Conservation (phyloP, 768 basidiomycete genomes). For the Chalciporus sphaerocephalus region DNA sequence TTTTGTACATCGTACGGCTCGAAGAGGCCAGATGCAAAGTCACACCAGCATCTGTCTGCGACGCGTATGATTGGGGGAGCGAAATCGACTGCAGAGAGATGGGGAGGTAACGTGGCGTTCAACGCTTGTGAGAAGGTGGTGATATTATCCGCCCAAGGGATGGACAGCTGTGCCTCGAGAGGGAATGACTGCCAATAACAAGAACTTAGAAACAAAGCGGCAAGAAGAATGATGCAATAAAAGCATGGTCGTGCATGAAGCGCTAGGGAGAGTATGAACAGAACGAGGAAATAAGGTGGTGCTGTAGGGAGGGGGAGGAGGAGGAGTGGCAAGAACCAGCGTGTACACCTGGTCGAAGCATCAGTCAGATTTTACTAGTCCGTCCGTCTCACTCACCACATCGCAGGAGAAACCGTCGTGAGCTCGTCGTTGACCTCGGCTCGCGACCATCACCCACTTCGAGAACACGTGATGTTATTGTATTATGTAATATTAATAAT, state of each 20-base stretch:
- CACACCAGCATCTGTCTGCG: slow-evolving; percentile 84
- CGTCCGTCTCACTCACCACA: slow-evolving; percentile 70
- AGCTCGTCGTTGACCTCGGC: too few relatives aligned
- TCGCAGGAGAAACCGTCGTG: slow-evolving; percentile 16
- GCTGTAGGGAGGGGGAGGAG: slow-evolving; percentile 77
- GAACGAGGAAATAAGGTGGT: slow-evolving; percentile 70
- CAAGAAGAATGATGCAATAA: slow-evolving; percentile 80
- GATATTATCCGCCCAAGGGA: slow-evolving; percentile 65
- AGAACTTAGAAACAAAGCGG: slow-evolving; percentile 79
- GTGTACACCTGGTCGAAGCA: slow-evolving; percentile 60
- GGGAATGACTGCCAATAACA: slow-evolving; percentile 88
- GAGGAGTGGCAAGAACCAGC: slow-evolving; percentile 79
- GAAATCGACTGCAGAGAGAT: slow-evolving; percentile 36
- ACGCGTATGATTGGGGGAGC: slow-evolving; percentile 59
- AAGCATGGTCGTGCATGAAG: slow-evolving; percentile 85
- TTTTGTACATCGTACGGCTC: slow-evolving; percentile 71
- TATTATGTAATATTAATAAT: slow-evolving; percentile 14
- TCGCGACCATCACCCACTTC: too few relatives aligned
- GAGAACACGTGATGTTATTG: slow-evolving; percentile 15
- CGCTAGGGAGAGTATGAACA: slow-evolving; percentile 73
- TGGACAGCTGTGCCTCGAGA: slow-evolving; percentile 54
- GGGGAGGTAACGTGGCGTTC: slow-evolving; percentile 40
- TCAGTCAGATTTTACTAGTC: slow-evolving; percentile 4
- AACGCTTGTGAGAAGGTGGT: slow-evolving; percentile 71
- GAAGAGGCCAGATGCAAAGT: slow-evolving; percentile 64